phyloP scores from a whole-genome alignment of 2,329 filamentous ascomycete species.

The Aspergillus sergii region DNA sequence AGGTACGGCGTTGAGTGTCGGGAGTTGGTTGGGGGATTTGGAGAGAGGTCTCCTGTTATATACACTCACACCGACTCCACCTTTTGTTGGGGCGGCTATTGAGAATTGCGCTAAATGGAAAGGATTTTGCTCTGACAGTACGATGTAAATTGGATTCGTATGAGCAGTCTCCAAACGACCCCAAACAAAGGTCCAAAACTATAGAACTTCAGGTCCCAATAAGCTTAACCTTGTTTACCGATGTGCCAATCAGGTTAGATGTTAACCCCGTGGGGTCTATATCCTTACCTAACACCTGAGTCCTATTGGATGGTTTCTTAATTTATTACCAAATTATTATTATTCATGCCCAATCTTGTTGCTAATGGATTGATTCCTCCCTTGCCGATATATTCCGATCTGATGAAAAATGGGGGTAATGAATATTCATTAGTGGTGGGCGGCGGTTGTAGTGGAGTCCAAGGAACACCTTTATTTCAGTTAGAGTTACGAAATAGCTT shows the following conservation, averaged over 20 bases:
- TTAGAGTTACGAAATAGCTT: neutral
- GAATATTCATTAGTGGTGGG: neutral
- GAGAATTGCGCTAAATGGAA: neutral
- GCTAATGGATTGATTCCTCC: neutral
- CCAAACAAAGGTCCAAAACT: neutral
- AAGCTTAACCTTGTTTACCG: neutral
- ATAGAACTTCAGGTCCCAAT: neutral
- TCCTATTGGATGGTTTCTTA: neutral
- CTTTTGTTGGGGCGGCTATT: neutral
- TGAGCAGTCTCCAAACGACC: neutral
- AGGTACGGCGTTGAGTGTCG: neutral
- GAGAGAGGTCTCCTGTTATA: neutral
- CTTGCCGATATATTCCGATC: neutral
- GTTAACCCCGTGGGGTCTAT: neutral
- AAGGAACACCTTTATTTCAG: neutral
- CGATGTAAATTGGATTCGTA: neutral
- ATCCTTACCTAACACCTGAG: neutral
- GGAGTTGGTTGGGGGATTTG: neutral
- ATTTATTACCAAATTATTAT: neutral
- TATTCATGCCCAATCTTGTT: neutral
- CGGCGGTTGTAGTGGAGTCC: neutral
- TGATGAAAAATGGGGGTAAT: conserved; percentile 3
- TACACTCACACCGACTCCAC: neutral
- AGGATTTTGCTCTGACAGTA: neutral
- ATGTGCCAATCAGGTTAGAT: neutral